Conservation (phyloP, 352 stramenopile species). For the Pythium phragmiticola region DNA sequence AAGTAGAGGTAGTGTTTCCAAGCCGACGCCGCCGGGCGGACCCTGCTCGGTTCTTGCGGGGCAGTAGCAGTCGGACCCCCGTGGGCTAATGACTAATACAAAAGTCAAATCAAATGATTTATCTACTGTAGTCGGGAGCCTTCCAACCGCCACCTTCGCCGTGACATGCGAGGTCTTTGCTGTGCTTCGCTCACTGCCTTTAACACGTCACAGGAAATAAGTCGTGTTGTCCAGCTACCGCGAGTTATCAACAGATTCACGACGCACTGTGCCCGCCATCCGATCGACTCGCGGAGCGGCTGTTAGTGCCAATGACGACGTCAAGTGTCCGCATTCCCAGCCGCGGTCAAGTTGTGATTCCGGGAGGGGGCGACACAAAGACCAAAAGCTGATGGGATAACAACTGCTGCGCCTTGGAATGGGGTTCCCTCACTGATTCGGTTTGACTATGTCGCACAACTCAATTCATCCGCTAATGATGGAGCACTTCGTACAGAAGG, state of each 20-base stretch:
- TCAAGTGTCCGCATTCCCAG: neutral
- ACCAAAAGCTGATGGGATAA: neutral
- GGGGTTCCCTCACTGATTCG: too few species aligned
- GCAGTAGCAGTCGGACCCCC: too few species aligned
- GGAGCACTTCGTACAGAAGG: conserved; percentile 76
- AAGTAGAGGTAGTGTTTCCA: too few species aligned
- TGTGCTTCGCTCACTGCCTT: neutral
- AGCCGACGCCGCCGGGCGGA: too few species aligned
- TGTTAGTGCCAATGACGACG: too few species aligned
- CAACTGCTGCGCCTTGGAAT: too few species aligned
- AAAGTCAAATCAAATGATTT: neutral
- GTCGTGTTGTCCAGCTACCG: conserved; percentile 4
- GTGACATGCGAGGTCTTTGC: conserved; percentile 3
- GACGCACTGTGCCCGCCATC: conserved; percentile 1
- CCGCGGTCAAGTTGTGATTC: too few species aligned
- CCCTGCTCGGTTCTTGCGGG: too few species aligned
- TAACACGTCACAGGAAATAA: conserved; percentile 3
- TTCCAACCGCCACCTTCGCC: neutral
- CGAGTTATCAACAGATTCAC: conserved; percentile 6
- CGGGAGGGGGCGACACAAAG: neutral
- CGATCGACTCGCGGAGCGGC: neutral
- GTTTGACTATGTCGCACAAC: too few species aligned
- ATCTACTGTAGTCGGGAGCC: conserved; percentile 14
- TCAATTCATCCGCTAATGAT: conserved; percentile 35
- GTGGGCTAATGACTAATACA: too few species aligned